Percentiles rank a stretch among this genome's conserved stretches.
These are phyloP conservation scores for Acanthamoeba divionensis DNA, from an alignment of 208 protist species.

Conservation along the genomic window DNA sequence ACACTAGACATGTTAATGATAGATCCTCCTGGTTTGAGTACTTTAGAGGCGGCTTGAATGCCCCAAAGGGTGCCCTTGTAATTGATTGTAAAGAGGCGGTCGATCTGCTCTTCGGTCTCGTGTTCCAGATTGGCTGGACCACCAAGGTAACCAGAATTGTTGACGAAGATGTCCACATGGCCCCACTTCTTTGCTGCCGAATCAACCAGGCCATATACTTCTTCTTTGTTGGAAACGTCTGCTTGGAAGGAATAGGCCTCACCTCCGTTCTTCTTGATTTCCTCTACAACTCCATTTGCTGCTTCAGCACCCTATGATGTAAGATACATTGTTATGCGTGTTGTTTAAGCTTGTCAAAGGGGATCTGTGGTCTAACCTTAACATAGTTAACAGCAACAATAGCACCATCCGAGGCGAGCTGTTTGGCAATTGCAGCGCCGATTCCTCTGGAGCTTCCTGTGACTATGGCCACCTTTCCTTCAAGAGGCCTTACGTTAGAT, in stretches of 20 bases:
- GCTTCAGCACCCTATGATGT: not conserved
- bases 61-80: too few relatives aligned
- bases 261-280: not conserved
- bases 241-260: not conserved
- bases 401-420: not conserved
- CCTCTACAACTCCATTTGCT: not conserved
- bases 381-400: slow-evolving; percentile 2
- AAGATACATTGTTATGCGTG: too few relatives aligned
- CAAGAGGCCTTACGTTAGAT: too few relatives aligned
- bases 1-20: not conserved
- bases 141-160: not conserved
- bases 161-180: not conserved
- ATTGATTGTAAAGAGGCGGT: not conserved
- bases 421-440: not conserved
- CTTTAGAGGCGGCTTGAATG: too few relatives aligned
- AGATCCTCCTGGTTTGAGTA: not conserved
- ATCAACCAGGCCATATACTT: not conserved
- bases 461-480: not conserved
- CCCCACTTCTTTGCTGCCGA: not conserved
- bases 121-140: not conserved
- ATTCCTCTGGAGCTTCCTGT: not conserved
- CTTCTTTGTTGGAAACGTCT: not conserved
- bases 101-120: not conserved
- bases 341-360: too few relatives aligned
- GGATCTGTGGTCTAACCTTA: too few relatives aligned